Percentiles rank a stretch among this genome's conserved stretches.
These are phyloP conservation scores for Cercospora zeae-maydis DNA, from an alignment of 2,329 filamentous ascomycete genomes.

Conservation along the genomic window DNA sequence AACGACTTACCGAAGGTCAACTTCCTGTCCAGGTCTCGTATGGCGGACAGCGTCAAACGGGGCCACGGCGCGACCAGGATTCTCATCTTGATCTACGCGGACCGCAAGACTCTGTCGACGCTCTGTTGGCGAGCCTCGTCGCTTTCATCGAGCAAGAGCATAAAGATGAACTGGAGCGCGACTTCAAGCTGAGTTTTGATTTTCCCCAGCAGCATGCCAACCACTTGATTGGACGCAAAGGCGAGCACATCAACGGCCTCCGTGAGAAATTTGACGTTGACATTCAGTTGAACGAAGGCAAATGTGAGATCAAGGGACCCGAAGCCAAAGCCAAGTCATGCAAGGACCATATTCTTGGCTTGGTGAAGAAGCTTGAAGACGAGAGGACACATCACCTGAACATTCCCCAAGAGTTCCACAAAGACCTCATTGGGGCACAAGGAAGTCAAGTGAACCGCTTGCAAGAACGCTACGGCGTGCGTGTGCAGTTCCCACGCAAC, in stretches of 20 bases:
- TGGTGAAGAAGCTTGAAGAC: constrained; percentile 82
- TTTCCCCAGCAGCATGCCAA: constrained; percentile 95
- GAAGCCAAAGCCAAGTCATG: constrained; percentile 89
- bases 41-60: constrained; percentile 46
- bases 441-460: constrained; percentile 87
- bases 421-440: constrained; percentile 85
- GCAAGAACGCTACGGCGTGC: constrained; percentile 87
- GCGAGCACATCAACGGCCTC: constrained; percentile 66
- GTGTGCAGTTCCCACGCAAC: constrained; percentile 88
- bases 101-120: constrained; percentile 67
- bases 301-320: constrained; percentile 92
- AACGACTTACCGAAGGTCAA: constrained; percentile 45
- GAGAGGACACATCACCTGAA: constrained; percentile 84
- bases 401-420: constrained; percentile 89
- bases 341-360: constrained; percentile 72
- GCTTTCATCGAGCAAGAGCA: constrained; percentile 84
- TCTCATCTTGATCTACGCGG: constrained; percentile 65
- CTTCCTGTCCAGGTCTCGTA: constrained; percentile 58
- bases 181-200: constrained; percentile 79
- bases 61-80: constrained; percentile 46
- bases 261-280: constrained; percentile 69
- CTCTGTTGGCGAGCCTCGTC: constrained; percentile 67
- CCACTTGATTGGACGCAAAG: constrained; percentile 67
- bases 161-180: constrained; percentile 88
- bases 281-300: constrained; percentile 88